phyloP scores from a whole-genome alignment of 257 asterid species.

The Ligustrum vulgare region DNA sequence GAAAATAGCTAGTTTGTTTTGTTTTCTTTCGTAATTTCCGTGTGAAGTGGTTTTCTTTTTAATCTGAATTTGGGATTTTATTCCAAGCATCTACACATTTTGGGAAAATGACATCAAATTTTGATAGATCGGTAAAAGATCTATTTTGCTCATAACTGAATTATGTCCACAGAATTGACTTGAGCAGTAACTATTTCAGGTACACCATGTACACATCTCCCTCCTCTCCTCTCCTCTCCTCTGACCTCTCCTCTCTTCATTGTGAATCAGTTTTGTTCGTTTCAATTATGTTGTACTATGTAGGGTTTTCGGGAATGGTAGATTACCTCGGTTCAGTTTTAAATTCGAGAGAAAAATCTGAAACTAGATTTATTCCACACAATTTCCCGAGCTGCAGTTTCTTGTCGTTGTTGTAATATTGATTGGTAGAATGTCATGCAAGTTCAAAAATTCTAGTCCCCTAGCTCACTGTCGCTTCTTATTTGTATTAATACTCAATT shows the following conservation, averaged over 20 bases:
- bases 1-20: no score
- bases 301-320: neutral
- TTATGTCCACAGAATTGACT: constrained; percentile 15
- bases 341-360: neutral
- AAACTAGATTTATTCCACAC: constrained; percentile 7
- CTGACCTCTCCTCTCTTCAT: constrained; percentile 3
- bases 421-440: neutral
- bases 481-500: neutral
- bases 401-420: neutral
- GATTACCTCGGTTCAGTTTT: neutral
- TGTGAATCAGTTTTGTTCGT: constrained; percentile 11
- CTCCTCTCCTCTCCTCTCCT: no score
- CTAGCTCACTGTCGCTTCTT: neutral
- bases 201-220: constrained; percentile 17
- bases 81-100: constrained; percentile 6
- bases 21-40: neutral
- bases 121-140: constrained; percentile 93
- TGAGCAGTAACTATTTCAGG: constrained; percentile 12
- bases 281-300: constrained; percentile 15
- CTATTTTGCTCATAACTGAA: constrained; percentile 37
- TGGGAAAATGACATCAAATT: constrained; percentile 59
- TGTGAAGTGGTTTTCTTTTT: neutral
- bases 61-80: constrained; percentile 20
- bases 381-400: neutral
- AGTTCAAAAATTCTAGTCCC: neutral